Percentiles rank a stretch among this genome's conserved stretches.
Conservation (phyloP, 805 yeast genomes). For the Suhomyces xylopsoci region DNA sequence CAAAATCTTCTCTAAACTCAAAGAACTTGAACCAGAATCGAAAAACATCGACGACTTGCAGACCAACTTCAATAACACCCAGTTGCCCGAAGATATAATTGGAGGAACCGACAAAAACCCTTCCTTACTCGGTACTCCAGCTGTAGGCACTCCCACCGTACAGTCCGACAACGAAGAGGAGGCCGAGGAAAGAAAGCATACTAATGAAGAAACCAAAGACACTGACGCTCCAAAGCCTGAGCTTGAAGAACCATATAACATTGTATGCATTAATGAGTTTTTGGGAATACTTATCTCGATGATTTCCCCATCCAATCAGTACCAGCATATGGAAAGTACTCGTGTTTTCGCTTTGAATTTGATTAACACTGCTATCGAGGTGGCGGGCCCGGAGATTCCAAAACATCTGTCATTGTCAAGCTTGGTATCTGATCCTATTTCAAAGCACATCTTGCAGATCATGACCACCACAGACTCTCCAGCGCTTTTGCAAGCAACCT, state of each 20-base stretch:
- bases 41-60: conserved; percentile 41
- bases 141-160: conserved; percentile 14
- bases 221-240: background rate
- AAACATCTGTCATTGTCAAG: conserved; percentile 62
- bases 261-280: conserved; percentile 73
- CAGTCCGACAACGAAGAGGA: conserved; percentile 13
- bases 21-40: conserved; percentile 47
- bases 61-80: conserved; percentile 45
- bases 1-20: conserved; percentile 60
- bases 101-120: conserved; percentile 41
- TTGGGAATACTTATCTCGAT: conserved; percentile 73
- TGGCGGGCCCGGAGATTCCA: conserved; percentile 62
- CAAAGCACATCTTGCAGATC: conserved; percentile 78
- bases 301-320: conserved; percentile 76
- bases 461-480: conserved; percentile 74
- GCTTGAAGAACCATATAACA: conserved; percentile 56
- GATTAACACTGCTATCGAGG: conserved; percentile 76
- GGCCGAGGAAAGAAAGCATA: background rate
- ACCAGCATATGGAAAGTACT: conserved; percentile 83
- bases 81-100: conserved; percentile 56
- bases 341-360: conserved; percentile 78
- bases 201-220: conserved; percentile 13
- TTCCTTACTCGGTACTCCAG: conserved; percentile 1
- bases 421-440: conserved; percentile 74
- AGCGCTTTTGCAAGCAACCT: conserved; percentile 66